Base-by-base conservation (phyloP, 352 stramenopile species). In the Plasmopara halstedii region DNA sequence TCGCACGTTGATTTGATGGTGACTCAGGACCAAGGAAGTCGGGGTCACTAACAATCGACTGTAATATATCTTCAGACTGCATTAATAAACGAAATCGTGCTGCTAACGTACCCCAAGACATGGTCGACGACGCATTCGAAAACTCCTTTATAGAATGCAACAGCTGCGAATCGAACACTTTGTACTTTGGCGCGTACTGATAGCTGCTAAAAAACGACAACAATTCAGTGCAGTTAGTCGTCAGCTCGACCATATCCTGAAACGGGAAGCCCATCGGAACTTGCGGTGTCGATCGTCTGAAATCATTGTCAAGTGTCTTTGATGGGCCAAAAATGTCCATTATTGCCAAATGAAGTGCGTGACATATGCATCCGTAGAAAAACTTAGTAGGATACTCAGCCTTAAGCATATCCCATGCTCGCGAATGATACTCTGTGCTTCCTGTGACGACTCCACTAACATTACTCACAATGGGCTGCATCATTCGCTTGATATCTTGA, bases 361-460 rank as follows among this genome's bases (percentile, higher is more conserved):
- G 74, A 14, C 72, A 85, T 55, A 87, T 88, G 45, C 79, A 91
- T 5, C 79, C 79, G 34, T 91, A 91, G 50, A 91, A 91, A 42
- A 91, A 91, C 56, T 88, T 91, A 41, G 79, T 88, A 35, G 79
- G 79, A 46, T 82, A 88, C 52, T 91, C 76, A 2, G 62, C 67
- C 50, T 91, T 91, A 27, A 91, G 72, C 67, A 88, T 78, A 58
- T 88, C 74, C 79, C 79, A 91, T 4, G 79, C 76, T 29, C 70
- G 65, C 10, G 73, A 80, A 33, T 91, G 73, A 51, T 74, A 81
- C 55, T 85, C 68, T 0, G 74, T 91, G 50, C 68, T 85, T 6
- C 73, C 79, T 9, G 79, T 91, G 25, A 88, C 74, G 5, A 86
- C 76, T 14, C 79, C 79, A 48, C 74, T 85, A 0, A 88, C 69